These are phyloP conservation scores for Tripterygium wilfordii DNA, from an alignment of 177 flowering plant genomes.

Conservation along the genomic window DNA sequence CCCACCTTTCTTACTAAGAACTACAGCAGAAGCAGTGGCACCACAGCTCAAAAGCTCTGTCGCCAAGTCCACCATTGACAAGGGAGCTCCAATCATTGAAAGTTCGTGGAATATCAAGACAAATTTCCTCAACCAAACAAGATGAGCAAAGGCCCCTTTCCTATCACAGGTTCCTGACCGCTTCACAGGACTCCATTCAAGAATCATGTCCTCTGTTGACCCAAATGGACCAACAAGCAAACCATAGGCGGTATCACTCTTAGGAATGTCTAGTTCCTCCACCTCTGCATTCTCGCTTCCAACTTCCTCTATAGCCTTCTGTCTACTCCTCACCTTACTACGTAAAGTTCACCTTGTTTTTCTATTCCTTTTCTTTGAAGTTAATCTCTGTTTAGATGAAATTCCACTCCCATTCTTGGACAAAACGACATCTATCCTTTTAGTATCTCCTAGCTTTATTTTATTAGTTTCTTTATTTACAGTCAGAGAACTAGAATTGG, in stretches of 20 bases:
- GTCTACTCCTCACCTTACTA: constrained; percentile 32
- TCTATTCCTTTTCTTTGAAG: constrained; percentile 39
- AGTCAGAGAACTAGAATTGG: constrained; percentile 16
- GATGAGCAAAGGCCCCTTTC: constrained; percentile 71
- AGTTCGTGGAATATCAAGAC: constrained; percentile 88
- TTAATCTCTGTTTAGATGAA: constrained; percentile 22
- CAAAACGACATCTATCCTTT: constrained; percentile 30
- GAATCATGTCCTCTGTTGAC: constrained; percentile 59
- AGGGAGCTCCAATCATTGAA: constrained; percentile 95
- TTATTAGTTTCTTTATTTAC: constrained; percentile 19
- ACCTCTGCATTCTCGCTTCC: constrained; percentile 26
- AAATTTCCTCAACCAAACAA: constrained; percentile 94
- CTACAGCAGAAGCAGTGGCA: constrained; percentile 89
- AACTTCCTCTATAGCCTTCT: constrained; percentile 25
- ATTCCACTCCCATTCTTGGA: constrained; percentile 25
- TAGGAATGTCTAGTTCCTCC: constrained; percentile 63
- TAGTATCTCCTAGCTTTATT: constrained; percentile 10
- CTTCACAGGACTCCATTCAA: constrained; percentile 90
- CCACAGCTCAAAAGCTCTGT: constrained; percentile 97
- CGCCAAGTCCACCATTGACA: constrained; percentile 96
- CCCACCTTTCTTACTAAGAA: constrained; percentile 89
- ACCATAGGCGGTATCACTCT: constrained; percentile 66
- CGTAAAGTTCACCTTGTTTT: constrained; percentile 35
- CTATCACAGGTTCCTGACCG: constrained; percentile 92
- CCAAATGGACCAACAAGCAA: constrained; percentile 90